Evolutionary conservation across 176 grass and related monocot genomes (phyloP).

Genomic region (Lolium multiflorum): DNA sequence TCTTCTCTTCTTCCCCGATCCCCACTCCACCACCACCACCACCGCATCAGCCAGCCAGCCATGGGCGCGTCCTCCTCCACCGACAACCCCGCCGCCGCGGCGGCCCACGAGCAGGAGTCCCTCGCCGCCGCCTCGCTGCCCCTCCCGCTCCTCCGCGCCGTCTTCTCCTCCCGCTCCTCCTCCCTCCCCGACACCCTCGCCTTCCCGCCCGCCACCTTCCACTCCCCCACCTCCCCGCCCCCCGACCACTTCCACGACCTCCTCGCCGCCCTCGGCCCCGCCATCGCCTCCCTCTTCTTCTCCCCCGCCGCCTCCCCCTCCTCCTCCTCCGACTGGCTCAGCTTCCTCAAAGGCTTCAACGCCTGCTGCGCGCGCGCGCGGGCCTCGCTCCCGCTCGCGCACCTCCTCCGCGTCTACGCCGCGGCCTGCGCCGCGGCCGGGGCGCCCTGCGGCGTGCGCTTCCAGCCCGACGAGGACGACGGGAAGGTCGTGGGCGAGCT

Average conservation of each 20-base stretch:
- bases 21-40: no score
- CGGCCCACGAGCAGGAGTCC: slow-evolving; percentile 64
- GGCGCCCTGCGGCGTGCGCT: slow-evolving; percentile 48
- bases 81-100: slow-evolving; percentile 37
- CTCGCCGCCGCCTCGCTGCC: slow-evolving; percentile 65
- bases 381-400: slow-evolving; percentile 60
- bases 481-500: slow-evolving; percentile 79
- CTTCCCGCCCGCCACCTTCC: slow-evolving; percentile 44
- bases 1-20: no score
- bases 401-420: slow-evolving; percentile 70
- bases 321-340: slow-evolving; percentile 44
- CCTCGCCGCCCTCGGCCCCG: slow-evolving; percentile 49
- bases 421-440: slow-evolving; percentile 53
- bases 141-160: slow-evolving; percentile 61
- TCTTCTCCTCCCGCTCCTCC: slow-evolving; percentile 66
- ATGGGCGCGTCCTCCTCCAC: slow-evolving; percentile 77
- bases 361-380: slow-evolving; percentile 75
- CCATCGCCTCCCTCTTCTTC: slow-evolving; percentile 75
- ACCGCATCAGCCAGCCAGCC: not conserved
- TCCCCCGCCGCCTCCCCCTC: not conserved
- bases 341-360: slow-evolving; percentile 81
- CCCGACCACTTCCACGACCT: slow-evolving; percentile 56
- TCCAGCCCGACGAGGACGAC: slow-evolving; percentile 41
- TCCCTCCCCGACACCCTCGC: slow-evolving; percentile 55
- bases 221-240: slow-evolving; percentile 41